phyloP scores from a whole-genome alignment of 1,139 yeast species.

The Citeromyces hawaiiensis region DNA sequence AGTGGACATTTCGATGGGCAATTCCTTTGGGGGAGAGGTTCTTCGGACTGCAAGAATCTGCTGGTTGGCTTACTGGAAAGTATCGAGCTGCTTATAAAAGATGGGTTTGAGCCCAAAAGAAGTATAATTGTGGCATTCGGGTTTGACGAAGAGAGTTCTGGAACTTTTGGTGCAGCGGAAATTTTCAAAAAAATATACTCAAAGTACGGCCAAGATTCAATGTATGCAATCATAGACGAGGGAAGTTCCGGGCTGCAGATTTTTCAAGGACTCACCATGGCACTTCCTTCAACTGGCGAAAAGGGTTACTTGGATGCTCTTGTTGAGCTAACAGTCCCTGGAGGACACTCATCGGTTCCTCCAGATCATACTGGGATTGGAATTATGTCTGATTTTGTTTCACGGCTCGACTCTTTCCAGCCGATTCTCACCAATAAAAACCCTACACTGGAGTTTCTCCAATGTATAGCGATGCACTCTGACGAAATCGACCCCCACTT shows the following conservation, averaged over 20 bases:
- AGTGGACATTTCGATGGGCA: constrained; percentile 55
- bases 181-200: constrained; percentile 28
- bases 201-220: constrained; percentile 39
- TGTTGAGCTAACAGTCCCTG: constrained; percentile 38
- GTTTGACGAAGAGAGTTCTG: constrained; percentile 62
- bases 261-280: constrained; percentile 10
- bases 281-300: constrained; percentile 50
- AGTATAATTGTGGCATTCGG: constrained; percentile 51
- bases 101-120: constrained; percentile 38
- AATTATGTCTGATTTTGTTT: constrained; percentile 40
- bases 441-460: constrained; percentile 34
- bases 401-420: constrained; percentile 29
- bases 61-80: constrained; percentile 47
- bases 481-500: constrained; percentile 22
- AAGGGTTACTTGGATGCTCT: constrained; percentile 47
- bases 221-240: constrained; percentile 52
- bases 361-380: constrained; percentile 65
- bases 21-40: constrained; percentile 51
- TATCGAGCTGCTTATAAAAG: constrained; percentile 30
- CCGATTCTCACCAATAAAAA: constrained; percentile 29
- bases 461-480: constrained; percentile 30
- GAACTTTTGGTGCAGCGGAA: constrained; percentile 38
- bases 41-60: constrained; percentile 49
- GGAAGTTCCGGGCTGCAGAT: constrained; percentile 24
- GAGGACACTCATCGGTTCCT: constrained; percentile 69